Conservation (phyloP, 768 basidiomycete species). For the Boletus coccyginus region DNA sequence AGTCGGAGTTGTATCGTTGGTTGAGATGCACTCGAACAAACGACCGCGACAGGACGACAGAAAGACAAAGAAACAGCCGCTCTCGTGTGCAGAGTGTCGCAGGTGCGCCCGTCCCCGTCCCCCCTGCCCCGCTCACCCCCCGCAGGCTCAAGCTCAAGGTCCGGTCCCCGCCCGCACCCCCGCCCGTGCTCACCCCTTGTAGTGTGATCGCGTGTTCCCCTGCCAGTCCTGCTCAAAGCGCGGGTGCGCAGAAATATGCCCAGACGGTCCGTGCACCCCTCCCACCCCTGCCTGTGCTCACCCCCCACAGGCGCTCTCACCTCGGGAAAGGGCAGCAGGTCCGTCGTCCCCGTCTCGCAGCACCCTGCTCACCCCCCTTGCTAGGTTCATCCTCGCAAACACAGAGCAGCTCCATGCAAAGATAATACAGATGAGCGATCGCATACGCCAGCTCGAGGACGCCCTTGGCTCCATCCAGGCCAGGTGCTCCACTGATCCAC, state of each 20-base stretch:
- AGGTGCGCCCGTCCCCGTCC: constrained; percentile 25
- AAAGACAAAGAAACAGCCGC: constrained; percentile 39
- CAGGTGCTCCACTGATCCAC: constrained; percentile 38
- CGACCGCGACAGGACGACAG: constrained; percentile 40
- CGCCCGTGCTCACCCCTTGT: constrained; percentile 4
- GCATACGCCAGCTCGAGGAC: constrained; percentile 63
- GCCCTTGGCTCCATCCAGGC: constrained; percentile 48
- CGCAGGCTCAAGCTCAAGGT: constrained; percentile 56
- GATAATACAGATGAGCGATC: constrained; percentile 57
- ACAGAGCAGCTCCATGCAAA: constrained; percentile 66
- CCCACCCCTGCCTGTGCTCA: background rate
- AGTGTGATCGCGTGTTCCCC: constrained; percentile 67
- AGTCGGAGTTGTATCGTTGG: constrained; percentile 21
- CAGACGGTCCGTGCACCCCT: constrained; percentile 41
- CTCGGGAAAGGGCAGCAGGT: constrained; percentile 64
- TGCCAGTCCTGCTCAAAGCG: constrained; percentile 67
- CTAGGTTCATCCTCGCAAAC: constrained; percentile 65
- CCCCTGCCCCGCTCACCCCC: background rate
- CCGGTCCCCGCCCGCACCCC: background rate
- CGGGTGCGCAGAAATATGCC: constrained; percentile 61
- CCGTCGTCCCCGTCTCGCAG: constrained; percentile 8
- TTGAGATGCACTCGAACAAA: constrained; percentile 34
- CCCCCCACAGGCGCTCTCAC: constrained; percentile 49
- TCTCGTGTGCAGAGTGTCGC: constrained; percentile 64
- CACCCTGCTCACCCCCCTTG: constrained; percentile 9